A percentile compares a stretch with the other conserved stretches of the same genome.
Conservation (phyloP, 345 rosid species). For the Rhodomyrtus tomentosa region DNA sequence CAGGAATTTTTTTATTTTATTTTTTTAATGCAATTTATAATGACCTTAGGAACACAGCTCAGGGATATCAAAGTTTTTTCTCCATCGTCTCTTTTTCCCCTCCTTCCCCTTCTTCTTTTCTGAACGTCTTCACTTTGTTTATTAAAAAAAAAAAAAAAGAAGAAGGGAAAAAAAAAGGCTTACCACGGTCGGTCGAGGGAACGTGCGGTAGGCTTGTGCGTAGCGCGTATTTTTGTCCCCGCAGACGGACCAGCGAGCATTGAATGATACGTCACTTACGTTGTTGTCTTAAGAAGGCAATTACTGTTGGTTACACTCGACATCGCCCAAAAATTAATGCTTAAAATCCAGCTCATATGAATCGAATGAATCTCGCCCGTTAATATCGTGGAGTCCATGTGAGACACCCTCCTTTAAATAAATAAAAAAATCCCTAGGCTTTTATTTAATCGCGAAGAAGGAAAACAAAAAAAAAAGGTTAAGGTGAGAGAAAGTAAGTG, state of each 20-base stretch:
- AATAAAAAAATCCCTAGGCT: not conserved
- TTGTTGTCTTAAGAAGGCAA: accelerated
- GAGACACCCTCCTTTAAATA: too few species aligned
- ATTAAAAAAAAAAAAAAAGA: too few species aligned
- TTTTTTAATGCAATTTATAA: not conserved
- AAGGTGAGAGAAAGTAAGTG: too few species aligned
- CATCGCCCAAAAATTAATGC: too few species aligned
- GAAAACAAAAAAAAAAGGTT: too few species aligned
- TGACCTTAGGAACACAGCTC: too few species aligned
- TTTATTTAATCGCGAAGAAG: not conserved
- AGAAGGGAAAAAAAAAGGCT: not conserved
- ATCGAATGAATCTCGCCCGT: not conserved
- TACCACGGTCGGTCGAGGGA: not conserved
- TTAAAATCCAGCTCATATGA: not conserved
- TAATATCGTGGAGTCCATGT: not conserved
- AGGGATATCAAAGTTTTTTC: not conserved
- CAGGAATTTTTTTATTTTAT: too few species aligned
- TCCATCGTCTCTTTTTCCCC: not conserved
- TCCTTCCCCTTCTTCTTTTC: not conserved
- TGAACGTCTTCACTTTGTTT: not conserved
- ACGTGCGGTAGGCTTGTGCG: not conserved
- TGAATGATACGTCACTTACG: too few species aligned
- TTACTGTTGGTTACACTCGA: not conserved
- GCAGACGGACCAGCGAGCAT: too few species aligned
- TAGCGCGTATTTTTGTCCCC: too few species aligned